Evolutionary conservation across 345 rosid genomes (phyloP), one percentile per base, ranked within the genome.

Genomic region (Melaleuca quinquenervia): DNA sequence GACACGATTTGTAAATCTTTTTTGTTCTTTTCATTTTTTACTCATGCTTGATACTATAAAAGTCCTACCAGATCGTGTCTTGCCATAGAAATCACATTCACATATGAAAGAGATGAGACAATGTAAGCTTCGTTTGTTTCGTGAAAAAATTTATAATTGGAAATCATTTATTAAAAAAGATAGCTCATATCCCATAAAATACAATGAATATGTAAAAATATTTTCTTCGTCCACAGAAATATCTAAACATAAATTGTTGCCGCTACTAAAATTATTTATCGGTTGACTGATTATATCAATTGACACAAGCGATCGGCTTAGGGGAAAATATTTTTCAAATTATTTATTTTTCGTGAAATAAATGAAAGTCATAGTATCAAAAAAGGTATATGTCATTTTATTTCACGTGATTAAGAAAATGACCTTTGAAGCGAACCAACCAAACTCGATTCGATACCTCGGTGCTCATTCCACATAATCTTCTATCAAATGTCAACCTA

Each of bases 301-400:
- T 0, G 12, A 54, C 0, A 55, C n/a, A n/a, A n/a, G 11, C 0
- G 0, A 55, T 55, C 27, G 5, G 0, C 24, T 9, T 3, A n/a
- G n/a, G 1, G 22, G 24, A 0, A 62, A 62, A 26, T 56, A 0
- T 0, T 62, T 1, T 14, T 0, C 1, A 29, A 3, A 29, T 27
- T 18, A 3, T 29, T 3, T 7, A 29, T 29, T 62, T 62, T 0
- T 3, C 0, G 0, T 0, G 0, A 62, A 29, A 14, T 7, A 15
- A 62, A 7, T 0, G n/a, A 3, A 1, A 16, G 1, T 3, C 1
- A 0, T 3, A 29, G 41, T 15, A 64, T 64, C 76, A 29, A 64
- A 51, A 53, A 4, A n/a, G 55, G 24, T 0, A 10, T 15, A 0
- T 13, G 13, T 51, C 20, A 15, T 51, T 51, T 51, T 18, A 51